These are phyloP conservation scores for Phytophthora lateralis DNA, from an alignment of 352 stramenopile genomes.

Conservation along the genomic window DNA sequence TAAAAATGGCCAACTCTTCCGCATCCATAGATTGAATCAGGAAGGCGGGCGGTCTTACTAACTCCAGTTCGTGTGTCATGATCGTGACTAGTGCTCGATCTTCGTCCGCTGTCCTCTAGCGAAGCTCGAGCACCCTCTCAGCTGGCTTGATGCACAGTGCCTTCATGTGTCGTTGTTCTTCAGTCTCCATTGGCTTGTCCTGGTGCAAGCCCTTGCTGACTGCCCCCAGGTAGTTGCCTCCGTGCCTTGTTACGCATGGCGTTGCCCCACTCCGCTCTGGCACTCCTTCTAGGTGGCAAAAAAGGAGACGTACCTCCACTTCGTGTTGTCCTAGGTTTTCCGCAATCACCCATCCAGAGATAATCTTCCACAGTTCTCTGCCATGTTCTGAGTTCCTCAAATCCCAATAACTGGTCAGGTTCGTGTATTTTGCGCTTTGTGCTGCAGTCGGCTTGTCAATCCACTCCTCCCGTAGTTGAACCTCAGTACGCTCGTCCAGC, in stretches of 20 bases:
- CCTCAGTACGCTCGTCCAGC: too few relatives aligned
- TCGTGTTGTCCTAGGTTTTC: too few relatives aligned
- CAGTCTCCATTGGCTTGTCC: too few relatives aligned
- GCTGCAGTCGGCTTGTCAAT: neutral
- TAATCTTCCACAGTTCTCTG: neutral
- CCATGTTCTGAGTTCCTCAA: neutral
- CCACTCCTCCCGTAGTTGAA: neutral
- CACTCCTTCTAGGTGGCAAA: neutral
- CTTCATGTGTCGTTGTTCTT: neutral
- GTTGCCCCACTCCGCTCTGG: too few relatives aligned
- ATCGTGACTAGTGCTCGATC: neutral
- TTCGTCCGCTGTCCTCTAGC: neutral
- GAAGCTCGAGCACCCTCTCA: neutral
- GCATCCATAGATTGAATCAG: constrained; percentile 10
- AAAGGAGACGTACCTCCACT: too few relatives aligned
- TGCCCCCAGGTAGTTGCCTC: too few relatives aligned
- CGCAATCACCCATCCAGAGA: too few relatives aligned
- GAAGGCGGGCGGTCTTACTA: neutral
- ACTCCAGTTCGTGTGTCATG: neutral
- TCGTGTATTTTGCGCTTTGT: neutral
- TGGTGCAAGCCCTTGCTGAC: too few relatives aligned
- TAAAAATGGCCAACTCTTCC: neutral
- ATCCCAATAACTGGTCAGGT: neutral
- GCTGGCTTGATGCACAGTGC: neutral
- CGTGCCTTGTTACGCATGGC: too few relatives aligned